Conservation (phyloP, 2,329 filamentous ascomycete genomes). For the Fusarium sp. region DNA sequence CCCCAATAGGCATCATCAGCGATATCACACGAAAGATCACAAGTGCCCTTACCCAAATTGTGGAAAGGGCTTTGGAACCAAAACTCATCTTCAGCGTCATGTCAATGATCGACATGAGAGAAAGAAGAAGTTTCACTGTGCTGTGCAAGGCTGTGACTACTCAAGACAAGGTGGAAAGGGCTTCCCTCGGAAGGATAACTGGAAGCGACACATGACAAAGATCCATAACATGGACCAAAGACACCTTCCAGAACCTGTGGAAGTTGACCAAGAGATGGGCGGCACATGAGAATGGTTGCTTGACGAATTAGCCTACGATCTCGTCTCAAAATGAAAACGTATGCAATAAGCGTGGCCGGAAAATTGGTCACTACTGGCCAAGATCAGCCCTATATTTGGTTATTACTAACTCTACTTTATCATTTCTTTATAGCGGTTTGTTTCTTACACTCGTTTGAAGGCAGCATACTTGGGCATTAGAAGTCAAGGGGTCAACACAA, state of each 20-base stretch:
- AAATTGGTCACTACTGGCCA: background rate
- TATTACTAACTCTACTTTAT: constrained; percentile 4
- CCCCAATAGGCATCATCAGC: constrained; percentile 64
- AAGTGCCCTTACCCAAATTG: constrained; percentile 65
- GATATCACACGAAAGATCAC: constrained; percentile 70
- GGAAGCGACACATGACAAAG: constrained; percentile 71
- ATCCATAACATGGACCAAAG: constrained; percentile 62
- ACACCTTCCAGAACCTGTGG: constrained; percentile 55
- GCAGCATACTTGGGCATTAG: constrained; percentile 33
- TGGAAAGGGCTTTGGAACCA: constrained; percentile 68
- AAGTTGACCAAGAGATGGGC: constrained; percentile 51
- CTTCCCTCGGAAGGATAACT: constrained; percentile 72
- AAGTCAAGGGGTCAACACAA: constrained; percentile 12
- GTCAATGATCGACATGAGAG: constrained; percentile 72
- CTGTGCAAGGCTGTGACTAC: constrained; percentile 64
- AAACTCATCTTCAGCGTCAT: constrained; percentile 70
- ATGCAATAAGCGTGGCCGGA: background rate
- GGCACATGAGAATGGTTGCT: constrained; percentile 28
- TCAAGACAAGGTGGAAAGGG: constrained; percentile 67
- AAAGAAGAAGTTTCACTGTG: constrained; percentile 69
- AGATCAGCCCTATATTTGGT: background rate
- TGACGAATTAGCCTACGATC: background rate
- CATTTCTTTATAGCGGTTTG: constrained; percentile 30
- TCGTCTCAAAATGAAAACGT: background rate
- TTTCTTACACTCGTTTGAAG: constrained; percentile 37